Evolutionary conservation across 352 stramenopile species (phyloP).

Genomic region (Phytopythium delawarense): DNA sequence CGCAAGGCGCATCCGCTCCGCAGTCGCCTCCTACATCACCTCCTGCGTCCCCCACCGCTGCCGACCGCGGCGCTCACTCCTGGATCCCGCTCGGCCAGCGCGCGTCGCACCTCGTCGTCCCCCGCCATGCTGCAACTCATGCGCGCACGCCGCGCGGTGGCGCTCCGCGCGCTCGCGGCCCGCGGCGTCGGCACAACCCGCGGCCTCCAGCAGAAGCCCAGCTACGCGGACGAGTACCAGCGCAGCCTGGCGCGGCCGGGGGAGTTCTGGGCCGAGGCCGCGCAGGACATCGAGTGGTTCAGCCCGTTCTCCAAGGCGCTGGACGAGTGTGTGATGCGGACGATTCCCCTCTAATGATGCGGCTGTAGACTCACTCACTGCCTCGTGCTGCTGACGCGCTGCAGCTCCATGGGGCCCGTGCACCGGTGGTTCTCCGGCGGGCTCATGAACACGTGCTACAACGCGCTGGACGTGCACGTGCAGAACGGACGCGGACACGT

Average conservation of each 20-base stretch:
- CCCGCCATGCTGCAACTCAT: conserved; percentile 1
- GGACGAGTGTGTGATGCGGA: conserved; percentile 22
- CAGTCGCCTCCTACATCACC: neutral
- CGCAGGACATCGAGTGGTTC: conserved; percentile 53
- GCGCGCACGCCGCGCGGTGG: neutral
- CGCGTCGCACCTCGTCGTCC: neutral
- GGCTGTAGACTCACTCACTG: neutral
- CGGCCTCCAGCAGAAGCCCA: conserved; percentile 17
- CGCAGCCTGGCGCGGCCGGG: conserved; percentile 37
- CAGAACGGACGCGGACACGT: conserved; percentile 39
- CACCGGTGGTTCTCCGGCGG: conserved; percentile 50
- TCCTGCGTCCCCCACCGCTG: too few species aligned
- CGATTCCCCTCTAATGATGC: neutral
- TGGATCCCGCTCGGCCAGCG: neutral
- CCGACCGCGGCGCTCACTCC: neutral
- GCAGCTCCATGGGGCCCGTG: conserved; percentile 28
- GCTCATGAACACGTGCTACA: conserved; percentile 71
- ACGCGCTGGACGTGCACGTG: conserved; percentile 57
- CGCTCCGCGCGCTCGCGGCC: neutral
- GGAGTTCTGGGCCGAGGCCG: conserved; percentile 48
- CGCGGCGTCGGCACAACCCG: neutral
- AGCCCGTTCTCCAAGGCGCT: conserved; percentile 40
- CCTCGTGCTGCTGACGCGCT: neutral
- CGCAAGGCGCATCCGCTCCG: neutral
- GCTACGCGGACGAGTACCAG: conserved; percentile 39